These are phyloP conservation scores for Sordaria brevicollis DNA, from an alignment of 495 filamentous ascomycete species.

Conservation along the genomic window DNA sequence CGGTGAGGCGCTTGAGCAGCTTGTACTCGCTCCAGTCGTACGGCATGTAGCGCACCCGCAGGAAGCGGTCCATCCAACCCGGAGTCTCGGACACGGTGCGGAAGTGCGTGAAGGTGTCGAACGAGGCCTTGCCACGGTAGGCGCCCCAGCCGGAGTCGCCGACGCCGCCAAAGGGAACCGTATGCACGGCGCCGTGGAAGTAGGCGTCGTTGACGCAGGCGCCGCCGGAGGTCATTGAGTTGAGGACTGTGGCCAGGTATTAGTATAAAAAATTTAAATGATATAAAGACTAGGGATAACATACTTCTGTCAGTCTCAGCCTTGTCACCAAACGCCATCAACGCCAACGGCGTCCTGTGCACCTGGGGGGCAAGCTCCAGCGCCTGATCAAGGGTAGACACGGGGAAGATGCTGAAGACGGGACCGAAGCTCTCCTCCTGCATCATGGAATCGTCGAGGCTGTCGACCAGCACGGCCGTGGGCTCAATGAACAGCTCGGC, in stretches of 20 bases:
- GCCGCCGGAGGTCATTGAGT: conserved; percentile 62
- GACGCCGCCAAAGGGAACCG: conserved; percentile 81
- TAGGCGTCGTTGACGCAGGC: conserved; percentile 73
- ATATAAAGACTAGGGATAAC: conserved; percentile 6
- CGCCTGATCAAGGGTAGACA: conserved; percentile 68
- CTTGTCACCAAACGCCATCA: conserved; percentile 78
- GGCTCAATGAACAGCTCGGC: conserved; percentile 71
- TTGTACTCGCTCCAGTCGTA: conserved; percentile 44
- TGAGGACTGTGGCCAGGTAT: conserved; percentile 36
- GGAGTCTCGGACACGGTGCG: conserved; percentile 68
- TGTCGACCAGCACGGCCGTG: conserved; percentile 69
- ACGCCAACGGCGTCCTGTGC: conserved; percentile 66
- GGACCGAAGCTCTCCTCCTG: conserved; percentile 83
- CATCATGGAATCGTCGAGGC: conserved; percentile 66
- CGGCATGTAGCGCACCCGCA: conserved; percentile 74
- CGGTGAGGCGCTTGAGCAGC: conserved; percentile 46
- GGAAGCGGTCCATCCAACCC: conserved; percentile 65
- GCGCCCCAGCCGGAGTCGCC: conserved; percentile 74
- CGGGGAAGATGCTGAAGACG: conserved; percentile 66
- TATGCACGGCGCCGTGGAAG: conserved; percentile 67
- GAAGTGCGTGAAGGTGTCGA: conserved; percentile 77
- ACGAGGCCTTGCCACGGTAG: conserved; percentile 74
- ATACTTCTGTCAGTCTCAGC: conserved; percentile 57
- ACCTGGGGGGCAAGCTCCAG: conserved; percentile 66
- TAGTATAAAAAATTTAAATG: conserved; percentile 7